Base-by-base conservation (phyloP, 805 yeast genomes). In the Spathaspora girioi region DNA sequence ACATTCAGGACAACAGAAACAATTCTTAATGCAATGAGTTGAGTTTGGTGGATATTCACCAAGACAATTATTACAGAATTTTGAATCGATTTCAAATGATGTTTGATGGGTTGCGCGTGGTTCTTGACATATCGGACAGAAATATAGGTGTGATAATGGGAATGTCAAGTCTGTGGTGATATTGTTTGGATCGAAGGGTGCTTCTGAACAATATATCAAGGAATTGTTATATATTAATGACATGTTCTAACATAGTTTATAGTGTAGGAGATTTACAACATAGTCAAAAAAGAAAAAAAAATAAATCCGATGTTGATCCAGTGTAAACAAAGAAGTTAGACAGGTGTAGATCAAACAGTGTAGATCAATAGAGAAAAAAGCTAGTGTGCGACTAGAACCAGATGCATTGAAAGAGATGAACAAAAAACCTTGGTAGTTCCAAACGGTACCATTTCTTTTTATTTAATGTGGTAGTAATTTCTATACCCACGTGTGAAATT, bases 1-100 rank as follows among this genome's bases (percentile, higher is more conserved):
- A 52, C 78, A 74, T 5, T 53, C 45, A 1, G 78, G 78, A 52
- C 78, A 74, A 26, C 56, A 62, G 50, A 72, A 72, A 55, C 78
- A 74, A 54, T 69, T 74, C 48, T 66, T 68, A n/a, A 62, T 53
- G 52, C 78, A 74, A n/a, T 47, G 35, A 17, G 35, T 26, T 48
- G 15, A 54, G 49, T 58, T 41, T n/a, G 54, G 58, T 6, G 73
- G 52, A 54, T 67, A 71, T 54, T 71, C 73, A 14, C 64, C 53
- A 59, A 70, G 59, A 54, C 78, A 74, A 50, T 64, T 65, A 47
- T 71, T 56, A 54, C 78, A 74, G 57, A 60, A 73, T 53, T 71
- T 71, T 52, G 58, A 54, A 26, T 61, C 65, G 11, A 66, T 54
- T 14, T 56, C 60, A 48, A 54, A 60, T 26, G 50, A 55, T 38